phyloP scores from a whole-genome alignment of 2,329 filamentous ascomycete genomes.

The Emergomyces africanus region DNA sequence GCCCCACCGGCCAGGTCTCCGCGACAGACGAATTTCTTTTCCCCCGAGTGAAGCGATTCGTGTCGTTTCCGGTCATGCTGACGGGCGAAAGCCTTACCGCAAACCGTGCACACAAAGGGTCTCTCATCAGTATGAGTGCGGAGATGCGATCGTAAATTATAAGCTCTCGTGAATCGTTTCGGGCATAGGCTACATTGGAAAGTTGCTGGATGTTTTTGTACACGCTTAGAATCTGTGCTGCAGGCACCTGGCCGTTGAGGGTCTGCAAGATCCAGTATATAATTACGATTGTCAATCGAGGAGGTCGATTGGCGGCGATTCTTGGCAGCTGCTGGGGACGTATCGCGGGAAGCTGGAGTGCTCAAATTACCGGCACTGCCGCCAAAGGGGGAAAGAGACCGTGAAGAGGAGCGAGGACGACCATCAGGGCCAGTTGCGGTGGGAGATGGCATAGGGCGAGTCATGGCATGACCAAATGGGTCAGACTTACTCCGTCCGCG shows the following conservation, averaged over 20 bases:
- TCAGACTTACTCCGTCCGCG: constrained; percentile 51
- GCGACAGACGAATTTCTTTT: constrained; percentile 97
- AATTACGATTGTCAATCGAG: constrained; percentile 48
- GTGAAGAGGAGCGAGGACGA: constrained; percentile 20
- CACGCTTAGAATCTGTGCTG: constrained; percentile 56
- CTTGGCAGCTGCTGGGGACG: constrained; percentile 29
- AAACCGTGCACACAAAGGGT: constrained; percentile 93
- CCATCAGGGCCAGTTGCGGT: constrained; percentile 18
- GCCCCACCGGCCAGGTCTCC: constrained; percentile 73
- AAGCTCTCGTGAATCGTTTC: constrained; percentile 90
- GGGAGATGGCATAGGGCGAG: constrained; percentile 25
- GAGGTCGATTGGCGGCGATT: constrained; percentile 33
- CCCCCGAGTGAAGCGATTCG: constrained; percentile 87
- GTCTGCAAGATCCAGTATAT: constrained; percentile 84
- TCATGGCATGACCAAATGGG: constrained; percentile 38
- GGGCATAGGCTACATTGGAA: constrained; percentile 92
- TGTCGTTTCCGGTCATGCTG: constrained; percentile 97
- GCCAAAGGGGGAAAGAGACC: constrained; percentile 34
- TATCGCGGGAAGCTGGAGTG: constrained; percentile 31
- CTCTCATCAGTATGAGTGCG: constrained; percentile 95
- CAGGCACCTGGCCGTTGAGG: constrained; percentile 62
- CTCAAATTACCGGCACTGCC: constrained; percentile 21
- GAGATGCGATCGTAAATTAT: constrained; percentile 89
- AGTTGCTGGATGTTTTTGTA: constrained; percentile 93
- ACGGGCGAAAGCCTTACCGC: constrained; percentile 90